A percentile compares a stretch with the other conserved stretches of the same genome.
Evolutionary conservation across 139 green algal species (phyloP).

Genomic region (Haematococcus sp.): DNA sequence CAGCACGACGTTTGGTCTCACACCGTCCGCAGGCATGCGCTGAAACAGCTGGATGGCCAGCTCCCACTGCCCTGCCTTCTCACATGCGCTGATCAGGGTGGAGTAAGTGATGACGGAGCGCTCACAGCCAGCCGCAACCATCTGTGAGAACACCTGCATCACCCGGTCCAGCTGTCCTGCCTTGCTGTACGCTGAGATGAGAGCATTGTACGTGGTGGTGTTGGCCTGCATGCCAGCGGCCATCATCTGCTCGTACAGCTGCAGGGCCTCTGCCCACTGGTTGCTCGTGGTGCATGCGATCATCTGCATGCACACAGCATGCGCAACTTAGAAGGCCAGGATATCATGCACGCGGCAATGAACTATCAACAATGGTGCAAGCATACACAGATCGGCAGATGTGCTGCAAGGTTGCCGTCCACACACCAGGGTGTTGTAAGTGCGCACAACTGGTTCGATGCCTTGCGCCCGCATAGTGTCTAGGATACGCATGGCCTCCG

Average conservation of each 20-base stretch:
- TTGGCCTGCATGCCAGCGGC: constrained; percentile 55
- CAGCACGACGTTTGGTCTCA: constrained; percentile 37
- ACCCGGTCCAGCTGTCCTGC: constrained; percentile 54
- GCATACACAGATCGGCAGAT: too few relatives aligned
- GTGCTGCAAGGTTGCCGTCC: neutral
- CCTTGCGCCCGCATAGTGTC: constrained; percentile 57
- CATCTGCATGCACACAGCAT: constrained; percentile 38
- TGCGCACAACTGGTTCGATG: constrained; percentile 76
- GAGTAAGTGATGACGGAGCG: constrained; percentile 82
- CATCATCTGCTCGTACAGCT: constrained; percentile 54
- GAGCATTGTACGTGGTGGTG: constrained; percentile 69
- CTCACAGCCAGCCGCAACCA: constrained; percentile 43
- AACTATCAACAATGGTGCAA: too few relatives aligned
- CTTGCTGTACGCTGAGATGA: constrained; percentile 71
- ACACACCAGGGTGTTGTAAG: constrained; percentile 74
- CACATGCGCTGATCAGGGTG: constrained; percentile 75
- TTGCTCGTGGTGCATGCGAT: constrained; percentile 87
- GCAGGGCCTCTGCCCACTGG: constrained; percentile 68
- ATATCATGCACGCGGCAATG: too few relatives aligned
- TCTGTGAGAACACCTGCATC: constrained; percentile 28
- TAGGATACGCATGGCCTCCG: constrained; percentile 55
- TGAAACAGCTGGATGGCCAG: constrained; percentile 74
- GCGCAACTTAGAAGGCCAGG: too few relatives aligned
- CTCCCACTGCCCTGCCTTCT: constrained; percentile 78
- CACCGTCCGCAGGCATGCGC: constrained; percentile 70